Evolutionary conservation across 345 rosid species (phyloP), one percentile per base, ranked within the genome.

Genomic region (Luvunga scandens): DNA sequence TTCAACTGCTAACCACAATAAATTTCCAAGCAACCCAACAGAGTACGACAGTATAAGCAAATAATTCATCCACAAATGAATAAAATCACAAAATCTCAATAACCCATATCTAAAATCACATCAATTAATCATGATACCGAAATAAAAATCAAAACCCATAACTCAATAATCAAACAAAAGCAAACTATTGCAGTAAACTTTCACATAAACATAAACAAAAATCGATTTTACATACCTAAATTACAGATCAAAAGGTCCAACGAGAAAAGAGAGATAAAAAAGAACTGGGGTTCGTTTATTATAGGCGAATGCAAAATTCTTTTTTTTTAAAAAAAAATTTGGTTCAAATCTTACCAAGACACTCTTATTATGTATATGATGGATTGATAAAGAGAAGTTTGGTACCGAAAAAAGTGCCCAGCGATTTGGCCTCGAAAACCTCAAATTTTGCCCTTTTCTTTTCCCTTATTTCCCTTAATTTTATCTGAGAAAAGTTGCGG

Each of bases 341-440:
- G n/a, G n/a, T n/a, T n/a, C 1, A 2, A 42, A 56, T 65, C 6
- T 19, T 7, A 9, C 22, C 0, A 63, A 63, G 22, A 28, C 3
- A 30, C 7, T 12, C 30, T 13, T 16, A 2, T 16, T 30, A 25
- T 10, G 50, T 42, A 0, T 42, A 8, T 42, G 50, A 42, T 42
- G 50, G 16, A 42, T 42, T 9, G 50, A 45, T 45, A 45, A 18
- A 45, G 50, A 45, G 3, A 45, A 55, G 42, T 27, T 34, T 0
- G 39, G 73, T 81, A 88, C 89, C 88, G 75, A 84, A 73, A 64
- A 59, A 39, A 60, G 87, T 79, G 90, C 88, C 78, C 78, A 59
- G 75, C 61, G 80, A 83, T 79, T 69, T 77, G 66, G 83, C 85
- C 90, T 86, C 85, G 84, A 82, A 83, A 82, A 53, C 65, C 84